Conservation (phyloP, 2,329 filamentous ascomycete species). For the Calonectria montana region DNA sequence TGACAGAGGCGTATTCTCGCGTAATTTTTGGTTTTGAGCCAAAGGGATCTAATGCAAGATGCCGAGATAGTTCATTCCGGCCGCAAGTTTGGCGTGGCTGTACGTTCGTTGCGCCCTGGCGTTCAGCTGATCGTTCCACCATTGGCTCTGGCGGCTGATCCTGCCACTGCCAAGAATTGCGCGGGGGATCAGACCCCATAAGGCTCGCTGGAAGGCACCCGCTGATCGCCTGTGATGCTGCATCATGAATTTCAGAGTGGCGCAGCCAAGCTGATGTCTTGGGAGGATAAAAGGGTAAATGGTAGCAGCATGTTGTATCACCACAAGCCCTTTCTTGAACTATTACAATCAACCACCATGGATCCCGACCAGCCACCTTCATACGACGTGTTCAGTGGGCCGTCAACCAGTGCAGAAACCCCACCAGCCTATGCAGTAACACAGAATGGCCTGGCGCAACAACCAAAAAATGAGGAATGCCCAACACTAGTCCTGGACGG, state of each 20-base stretch:
- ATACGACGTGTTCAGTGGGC: neutral
- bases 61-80: too few species aligned
- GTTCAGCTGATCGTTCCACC: neutral
- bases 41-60: too few species aligned
- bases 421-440: neutral
- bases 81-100: neutral
- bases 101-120: neutral
- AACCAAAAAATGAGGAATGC: conserved; percentile 17
- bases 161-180: neutral
- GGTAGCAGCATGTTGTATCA: neutral
- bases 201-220: neutral
- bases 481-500: conserved; percentile 38
- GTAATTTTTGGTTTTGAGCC: too few species aligned
- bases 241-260: neutral
- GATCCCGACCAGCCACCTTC: neutral
- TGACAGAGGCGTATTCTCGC: too few species aligned
- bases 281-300: neutral
- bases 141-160: neutral
- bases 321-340: too few species aligned
- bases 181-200: neutral
- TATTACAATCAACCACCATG: neutral
- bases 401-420: neutral
- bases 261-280: neutral
- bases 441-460: neutral
- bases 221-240: neutral